Base-by-base conservation (phyloP, 768 basidiomycete genomes). In the Hygrophorus russula region DNA sequence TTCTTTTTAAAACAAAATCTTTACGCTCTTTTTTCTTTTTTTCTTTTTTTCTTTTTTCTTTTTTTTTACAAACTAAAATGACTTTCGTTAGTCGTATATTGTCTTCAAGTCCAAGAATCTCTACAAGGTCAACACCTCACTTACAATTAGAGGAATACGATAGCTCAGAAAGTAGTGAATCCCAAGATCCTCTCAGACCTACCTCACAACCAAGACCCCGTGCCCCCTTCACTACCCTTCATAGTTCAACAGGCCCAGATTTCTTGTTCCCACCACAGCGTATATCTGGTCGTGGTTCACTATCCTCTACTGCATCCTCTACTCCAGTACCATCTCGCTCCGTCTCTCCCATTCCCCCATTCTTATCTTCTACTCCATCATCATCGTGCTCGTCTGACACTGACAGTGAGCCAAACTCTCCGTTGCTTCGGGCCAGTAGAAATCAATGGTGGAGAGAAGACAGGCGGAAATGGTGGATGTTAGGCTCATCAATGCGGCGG, bases 321-420 rank as follows among this genome's bases (percentile, higher is more conserved):
- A 71, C 79, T 0, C 76, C 82, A n/a, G 48, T 73, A 11, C 73
- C 71, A n/a, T 81, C 83, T 7, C 76, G 80, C 39, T 64, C 74
- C 10, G 53, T 67, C 11, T 82, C 83, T 0, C 83, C 81, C 5
- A 59, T 71, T 9, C 73, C 76, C 30, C 68, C 71, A 41, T 74
- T 74, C 50, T 69, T 71, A 53, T 59, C 72, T 30, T 64, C 68
- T 9, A 61, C 65, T 46, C 63, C 62, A 15, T 63, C 74, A 29
- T 74, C 75, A 5, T 72, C 74, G 27, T 76, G 71, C 51, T 60
- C 66, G 13, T 79, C 76, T 17, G 80, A 82, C 50, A 70, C 70
- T 2, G 83, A 84, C 46, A 73, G 67, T 49, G 83, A 82, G 53
- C 67, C 71, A 36, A 62, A 61, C 31, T 64, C 73, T 40, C 67